Evolutionary conservation across 768 basidiomycete species (phyloP).

Genomic region (Sistotremastrum niveocremeum): DNA sequence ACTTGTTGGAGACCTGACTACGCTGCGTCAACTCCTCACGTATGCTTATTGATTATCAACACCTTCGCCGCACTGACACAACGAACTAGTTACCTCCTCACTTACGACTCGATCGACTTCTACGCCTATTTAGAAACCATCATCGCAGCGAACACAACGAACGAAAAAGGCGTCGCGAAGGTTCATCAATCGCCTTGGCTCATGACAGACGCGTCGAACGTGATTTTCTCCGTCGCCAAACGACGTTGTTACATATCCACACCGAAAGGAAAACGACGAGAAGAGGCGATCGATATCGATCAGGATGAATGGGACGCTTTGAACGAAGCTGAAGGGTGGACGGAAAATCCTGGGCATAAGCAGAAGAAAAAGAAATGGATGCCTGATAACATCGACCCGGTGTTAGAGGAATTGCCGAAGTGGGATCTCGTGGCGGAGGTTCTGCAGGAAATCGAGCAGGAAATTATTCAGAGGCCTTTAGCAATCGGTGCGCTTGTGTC

Average conservation of each 20-base stretch:
- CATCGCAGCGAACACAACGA: conserved; percentile 44
- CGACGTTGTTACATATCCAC: conserved; percentile 61
- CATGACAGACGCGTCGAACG: conserved; percentile 81
- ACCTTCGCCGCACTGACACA: conserved; percentile 1
- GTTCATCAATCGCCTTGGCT: conserved; percentile 80
- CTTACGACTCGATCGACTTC: conserved; percentile 85
- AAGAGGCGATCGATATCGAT: conserved; percentile 33
- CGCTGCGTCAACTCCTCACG: conserved; percentile 71
- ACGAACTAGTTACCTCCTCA: conserved; percentile 56
- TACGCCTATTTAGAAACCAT: conserved; percentile 86
- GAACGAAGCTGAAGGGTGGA: conserved; percentile 42
- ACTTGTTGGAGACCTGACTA: conserved; percentile 77
- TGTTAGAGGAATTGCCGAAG: conserved; percentile 90
- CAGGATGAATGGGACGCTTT: conserved; percentile 66
- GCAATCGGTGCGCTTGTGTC: conserved; percentile 11
- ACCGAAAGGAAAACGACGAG: conserved; percentile 10
- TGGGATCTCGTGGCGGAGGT: conserved; percentile 82
- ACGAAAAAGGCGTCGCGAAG: conserved; percentile 35
- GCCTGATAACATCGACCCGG: conserved; percentile 66
- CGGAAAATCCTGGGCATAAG: neutral
- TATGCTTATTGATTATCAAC: conserved; percentile 22
- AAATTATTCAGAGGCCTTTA: conserved; percentile 49
- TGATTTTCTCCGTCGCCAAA: conserved; percentile 71
- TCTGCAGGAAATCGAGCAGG: conserved; percentile 80
- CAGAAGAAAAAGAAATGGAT: conserved; percentile 41